Evolutionary conservation across 2,329 filamentous ascomycete genomes (phyloP), one percentile per base, ranked within the genome.

Genomic region (Venturia nashicola): DNA sequence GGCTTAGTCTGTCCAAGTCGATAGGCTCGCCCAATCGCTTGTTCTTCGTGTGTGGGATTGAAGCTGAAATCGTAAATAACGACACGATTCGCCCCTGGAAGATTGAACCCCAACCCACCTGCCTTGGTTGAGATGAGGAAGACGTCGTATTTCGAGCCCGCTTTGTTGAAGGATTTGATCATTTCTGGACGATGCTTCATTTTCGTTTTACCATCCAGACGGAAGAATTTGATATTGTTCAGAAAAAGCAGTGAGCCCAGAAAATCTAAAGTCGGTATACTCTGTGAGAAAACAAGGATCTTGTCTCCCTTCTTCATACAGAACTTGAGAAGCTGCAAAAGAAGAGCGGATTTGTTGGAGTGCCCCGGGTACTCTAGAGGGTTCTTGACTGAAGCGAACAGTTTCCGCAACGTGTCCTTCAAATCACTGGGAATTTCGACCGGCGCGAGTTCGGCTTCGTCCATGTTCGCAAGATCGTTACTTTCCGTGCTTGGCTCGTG

Each of bases 1-100:
- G 83, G 80, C 69, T 92, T 94, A 44, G 76, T 78, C 73, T 97
- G 92, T 0, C 91, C 91, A 42, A 97, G 83, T 0, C 92, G 89
- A 73, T 94, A 96, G 0, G 90, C 88, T 62, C 92, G 83, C 1
- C 91, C 92, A 61, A 96, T 84, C 1, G 92, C 92, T 74, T 97
- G 92, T 69, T 91, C 87, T 73, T 96, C 92, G 71, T 86, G 81
- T 5, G 86, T 82, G 0, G 92, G 92, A 67, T 92, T 94, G 76
- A 86, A 96, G 66, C 82, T 80, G 70, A 88, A 90, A 72, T 97
- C 92, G 64, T 95, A 88, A 23, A 97, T 87, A 23, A 97, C 82
- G 0, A 96, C 89, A 23, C 92, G 84, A 71, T 91, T 96, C 0
- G 92, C 92, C 1, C 88, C 86, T 48, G 84, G 83, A 14, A 97